Percentiles rank a stretch among this genome's conserved stretches.
Conservation (phyloP, 805 yeast genomes). For the Kodamaea nitidulidarum region DNA sequence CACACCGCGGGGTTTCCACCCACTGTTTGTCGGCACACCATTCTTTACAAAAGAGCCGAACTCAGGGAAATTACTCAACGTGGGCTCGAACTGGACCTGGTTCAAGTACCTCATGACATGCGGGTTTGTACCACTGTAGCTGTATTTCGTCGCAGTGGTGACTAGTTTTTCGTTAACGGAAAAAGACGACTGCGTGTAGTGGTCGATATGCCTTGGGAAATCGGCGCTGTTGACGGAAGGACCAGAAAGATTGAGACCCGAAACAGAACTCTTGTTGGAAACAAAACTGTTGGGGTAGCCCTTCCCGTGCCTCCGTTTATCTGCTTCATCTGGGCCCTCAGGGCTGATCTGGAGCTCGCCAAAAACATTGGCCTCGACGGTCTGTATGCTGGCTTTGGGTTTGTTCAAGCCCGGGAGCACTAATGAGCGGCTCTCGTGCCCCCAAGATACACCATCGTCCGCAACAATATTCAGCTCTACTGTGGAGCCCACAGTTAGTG, state of each 20-base stretch:
- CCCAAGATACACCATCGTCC: slow-evolving; percentile 12
- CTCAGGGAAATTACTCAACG: slow-evolving; percentile 57
- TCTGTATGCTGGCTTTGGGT: slow-evolving; percentile 36
- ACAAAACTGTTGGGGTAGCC: too few relatives aligned
- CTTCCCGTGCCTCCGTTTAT: too few relatives aligned
- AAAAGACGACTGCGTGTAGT: slow-evolving; percentile 10
- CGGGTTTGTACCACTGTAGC: slow-evolving; percentile 66
- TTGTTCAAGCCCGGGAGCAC: slow-evolving; percentile 28
- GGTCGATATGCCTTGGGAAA: slow-evolving; percentile 1
- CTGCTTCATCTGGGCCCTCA: slow-evolving; percentile 13
- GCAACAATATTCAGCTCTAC: slow-evolving; percentile 18
- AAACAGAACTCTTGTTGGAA: too few relatives aligned
- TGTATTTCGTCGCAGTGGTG: slow-evolving; percentile 42
- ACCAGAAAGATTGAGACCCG: too few relatives aligned
- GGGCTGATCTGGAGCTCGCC: slow-evolving; percentile 41
- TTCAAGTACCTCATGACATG: slow-evolving; percentile 56
- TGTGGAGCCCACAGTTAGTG: slow-evolving; percentile 15
- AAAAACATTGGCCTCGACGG: slow-evolving; percentile 39
- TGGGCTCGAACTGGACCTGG: slow-evolving; percentile 52
- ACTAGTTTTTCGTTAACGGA: slow-evolving; percentile 30
- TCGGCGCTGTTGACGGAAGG: too few relatives aligned
- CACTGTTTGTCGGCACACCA: slow-evolving; percentile 8
- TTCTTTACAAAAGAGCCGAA: slow-evolving; percentile 46
- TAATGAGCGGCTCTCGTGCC: slow-evolving; percentile 18
- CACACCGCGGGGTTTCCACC: slow-evolving; percentile 41